Evolutionary conservation across 768 basidiomycete species (phyloP).

Genomic region (Termitomyces heimii): DNA sequence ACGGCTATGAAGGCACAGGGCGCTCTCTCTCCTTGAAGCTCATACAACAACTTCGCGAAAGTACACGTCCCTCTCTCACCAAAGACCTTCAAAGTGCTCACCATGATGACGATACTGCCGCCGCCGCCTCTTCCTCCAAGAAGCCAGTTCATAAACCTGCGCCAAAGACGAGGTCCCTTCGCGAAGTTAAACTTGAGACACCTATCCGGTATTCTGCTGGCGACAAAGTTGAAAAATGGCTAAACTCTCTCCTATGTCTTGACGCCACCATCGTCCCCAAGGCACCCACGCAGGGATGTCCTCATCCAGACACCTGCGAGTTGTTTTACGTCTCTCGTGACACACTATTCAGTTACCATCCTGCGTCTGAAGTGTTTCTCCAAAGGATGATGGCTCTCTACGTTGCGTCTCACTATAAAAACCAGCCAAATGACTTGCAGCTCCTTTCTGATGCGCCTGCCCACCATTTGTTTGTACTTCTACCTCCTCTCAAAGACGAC

Average conservation of each 20-base stretch:
- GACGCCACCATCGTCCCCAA: constrained; percentile 66
- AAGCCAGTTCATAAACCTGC: constrained; percentile 49
- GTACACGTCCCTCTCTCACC: constrained; percentile 71
- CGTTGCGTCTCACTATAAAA: constrained; percentile 98
- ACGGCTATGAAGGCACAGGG: constrained; percentile 99
- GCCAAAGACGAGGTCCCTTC: constrained; percentile 67
- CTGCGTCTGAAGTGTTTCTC: constrained; percentile 94
- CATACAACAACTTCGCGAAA: constrained; percentile 93
- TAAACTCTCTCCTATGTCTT: constrained; percentile 85
- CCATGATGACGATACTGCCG: constrained; percentile 28
- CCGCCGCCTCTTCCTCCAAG: constrained; percentile 36
- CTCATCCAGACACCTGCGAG: constrained; percentile 91
- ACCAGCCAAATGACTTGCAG: constrained; percentile 98
- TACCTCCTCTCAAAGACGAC: constrained; percentile 89
- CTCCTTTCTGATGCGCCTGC: constrained; percentile 95
- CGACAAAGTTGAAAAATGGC: constrained; percentile 92
- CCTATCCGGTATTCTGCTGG: constrained; percentile 89
- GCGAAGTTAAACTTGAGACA: constrained; percentile 91
- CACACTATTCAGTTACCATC: constrained; percentile 95
- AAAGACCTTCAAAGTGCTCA: constrained; percentile 45
- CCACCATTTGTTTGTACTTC: constrained; percentile 91
- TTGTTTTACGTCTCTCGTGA: constrained; percentile 95
- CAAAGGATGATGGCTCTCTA: constrained; percentile 99
- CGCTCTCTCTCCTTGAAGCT: constrained; percentile 97
- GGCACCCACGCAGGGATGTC: constrained; percentile 61